These are phyloP conservation scores for Oropetium thomaeum DNA, from an alignment of 176 grass and related monocot species.

Conservation along the genomic window DNA sequence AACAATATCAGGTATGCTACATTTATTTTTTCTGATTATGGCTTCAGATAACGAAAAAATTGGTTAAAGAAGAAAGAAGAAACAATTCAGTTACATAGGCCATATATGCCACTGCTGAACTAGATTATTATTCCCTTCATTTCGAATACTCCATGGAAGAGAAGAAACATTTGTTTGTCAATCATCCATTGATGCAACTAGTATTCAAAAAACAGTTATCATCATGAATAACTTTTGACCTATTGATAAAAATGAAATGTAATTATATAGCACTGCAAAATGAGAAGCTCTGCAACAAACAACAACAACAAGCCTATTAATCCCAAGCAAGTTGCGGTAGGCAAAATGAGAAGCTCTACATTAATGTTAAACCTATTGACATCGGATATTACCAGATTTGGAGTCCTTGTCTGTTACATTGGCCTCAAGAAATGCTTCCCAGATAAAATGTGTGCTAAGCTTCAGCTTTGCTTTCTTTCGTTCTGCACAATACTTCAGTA, in stretches of 20 bases:
- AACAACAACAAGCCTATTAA: too few species aligned
- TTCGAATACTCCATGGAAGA: not conserved
- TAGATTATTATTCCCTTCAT: conserved; percentile 8
- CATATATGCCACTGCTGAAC: conserved; percentile 9
- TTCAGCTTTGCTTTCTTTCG: conserved; percentile 61
- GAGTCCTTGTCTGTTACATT: conserved; percentile 40
- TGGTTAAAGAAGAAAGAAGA: not conserved
- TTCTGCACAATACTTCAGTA: conserved; percentile 64
- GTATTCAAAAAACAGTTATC: not conserved
- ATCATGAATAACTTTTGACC: not conserved
- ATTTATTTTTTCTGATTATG: not conserved
- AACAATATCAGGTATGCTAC: not conserved
- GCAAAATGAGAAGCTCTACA: too few species aligned
- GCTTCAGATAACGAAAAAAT: conserved; percentile 4
- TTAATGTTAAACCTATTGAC: conserved; percentile 9
- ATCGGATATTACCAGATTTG: conserved; percentile 49
- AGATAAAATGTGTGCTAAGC: conserved; percentile 63
- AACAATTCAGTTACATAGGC: not conserved
- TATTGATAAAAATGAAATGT: not conserved
- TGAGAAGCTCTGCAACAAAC: too few species aligned
- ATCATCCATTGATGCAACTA: not conserved
- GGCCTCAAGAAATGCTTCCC: conserved; percentile 85
- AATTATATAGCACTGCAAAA: not conserved
- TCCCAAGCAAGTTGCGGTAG: too few species aligned
- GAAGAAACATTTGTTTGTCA: not conserved